These are phyloP conservation scores for Boletus tylopilopsis DNA, from an alignment of 768 basidiomycete genomes.

Conservation along the genomic window DNA sequence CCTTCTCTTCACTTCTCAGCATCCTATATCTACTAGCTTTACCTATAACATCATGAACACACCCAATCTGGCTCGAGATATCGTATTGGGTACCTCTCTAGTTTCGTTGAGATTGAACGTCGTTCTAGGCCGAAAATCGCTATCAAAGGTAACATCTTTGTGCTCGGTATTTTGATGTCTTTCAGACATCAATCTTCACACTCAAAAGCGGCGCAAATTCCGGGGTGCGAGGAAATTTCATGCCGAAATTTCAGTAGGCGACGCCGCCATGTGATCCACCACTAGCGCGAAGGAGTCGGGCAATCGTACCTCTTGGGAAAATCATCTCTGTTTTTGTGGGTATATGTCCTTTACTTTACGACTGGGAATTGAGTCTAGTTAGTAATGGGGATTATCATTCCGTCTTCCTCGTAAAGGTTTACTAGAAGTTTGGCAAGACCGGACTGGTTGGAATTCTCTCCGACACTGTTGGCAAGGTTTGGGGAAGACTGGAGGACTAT, in stretches of 20 bases:
- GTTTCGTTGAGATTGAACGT: neutral
- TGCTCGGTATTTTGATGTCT: neutral
- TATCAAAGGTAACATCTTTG: neutral
- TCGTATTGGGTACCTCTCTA: neutral
- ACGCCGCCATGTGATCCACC: neutral
- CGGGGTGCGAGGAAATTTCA: neutral
- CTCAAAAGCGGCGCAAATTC: neutral
- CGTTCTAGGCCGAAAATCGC: conserved; percentile 2
- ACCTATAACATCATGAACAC: neutral
- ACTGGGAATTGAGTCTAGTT: neutral
- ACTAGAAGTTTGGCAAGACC: too few relatives aligned
- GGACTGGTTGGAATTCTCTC: too few relatives aligned
- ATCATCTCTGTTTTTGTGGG: neutral
- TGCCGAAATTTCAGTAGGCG: neutral
- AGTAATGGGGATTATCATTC: too few relatives aligned
- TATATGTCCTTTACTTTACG: neutral
- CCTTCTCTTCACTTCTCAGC: too few relatives aligned
- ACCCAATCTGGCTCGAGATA: neutral
- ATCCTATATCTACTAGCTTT: too few relatives aligned
- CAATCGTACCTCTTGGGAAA: neutral
- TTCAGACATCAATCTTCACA: conserved; percentile 7
- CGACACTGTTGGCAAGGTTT: too few relatives aligned
- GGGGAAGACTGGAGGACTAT: too few relatives aligned
- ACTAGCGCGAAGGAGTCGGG: neutral
- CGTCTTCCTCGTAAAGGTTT: too few relatives aligned